Evolutionary conservation across 768 basidiomycete genomes (phyloP).

Genomic region (Cystobasidium tubakii): DNA sequence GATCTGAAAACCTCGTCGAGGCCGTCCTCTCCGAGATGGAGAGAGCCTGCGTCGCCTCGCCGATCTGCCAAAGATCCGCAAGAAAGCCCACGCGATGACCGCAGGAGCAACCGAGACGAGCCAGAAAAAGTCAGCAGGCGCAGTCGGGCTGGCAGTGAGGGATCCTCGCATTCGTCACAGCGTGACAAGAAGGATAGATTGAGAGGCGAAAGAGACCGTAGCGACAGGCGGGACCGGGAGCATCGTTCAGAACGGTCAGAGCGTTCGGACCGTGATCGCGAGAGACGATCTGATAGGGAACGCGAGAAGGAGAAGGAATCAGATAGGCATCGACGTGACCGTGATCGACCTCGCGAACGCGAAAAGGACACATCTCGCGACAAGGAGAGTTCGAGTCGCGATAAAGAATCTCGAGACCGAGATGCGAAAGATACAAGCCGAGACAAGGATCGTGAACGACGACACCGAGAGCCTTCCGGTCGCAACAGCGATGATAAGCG

Average conservation of each 20-base stretch:
- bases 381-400: background rate
- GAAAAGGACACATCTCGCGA: conserved; percentile 23
- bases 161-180: conserved; percentile 33
- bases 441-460: conserved; percentile 36
- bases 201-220: conserved; percentile 14
- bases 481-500: conserved; percentile 46
- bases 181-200: conserved; percentile 8
- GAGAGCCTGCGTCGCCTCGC: background rate
- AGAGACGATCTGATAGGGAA: conserved; percentile 44
- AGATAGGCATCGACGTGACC: conserved; percentile 50
- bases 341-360: conserved; percentile 51
- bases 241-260: conserved; percentile 4
- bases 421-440: conserved; percentile 24
- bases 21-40: background rate
- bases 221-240: conserved; percentile 31
- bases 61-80: background rate
- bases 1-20: conserved; percentile 5
- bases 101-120: background rate
- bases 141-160: conserved; percentile 33
- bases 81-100: conserved; percentile 26
- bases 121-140: background rate
- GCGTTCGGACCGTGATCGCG: conserved; percentile 46
- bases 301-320: conserved; percentile 50
- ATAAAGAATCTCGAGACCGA: conserved; percentile 29
- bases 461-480: conserved; percentile 23